Evolutionary conservation across 306 rosid genomes (phyloP).

Genomic region (Macrotyloma uniflorum): DNA sequence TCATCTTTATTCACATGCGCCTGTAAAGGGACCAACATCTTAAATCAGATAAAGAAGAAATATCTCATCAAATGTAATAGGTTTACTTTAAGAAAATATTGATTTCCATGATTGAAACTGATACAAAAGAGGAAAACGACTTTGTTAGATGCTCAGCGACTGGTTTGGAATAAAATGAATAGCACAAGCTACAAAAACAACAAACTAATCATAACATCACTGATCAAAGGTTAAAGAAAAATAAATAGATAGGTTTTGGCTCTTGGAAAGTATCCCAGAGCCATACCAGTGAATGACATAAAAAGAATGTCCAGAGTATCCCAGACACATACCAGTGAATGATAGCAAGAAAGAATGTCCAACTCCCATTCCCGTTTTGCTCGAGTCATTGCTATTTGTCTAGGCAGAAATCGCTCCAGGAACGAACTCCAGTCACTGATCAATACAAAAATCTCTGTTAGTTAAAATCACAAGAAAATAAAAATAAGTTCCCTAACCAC

Average conservation of each 20-base stretch:
- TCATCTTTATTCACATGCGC: constrained; percentile 85
- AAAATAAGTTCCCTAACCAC: not conserved
- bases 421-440: constrained; percentile 90
- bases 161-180: constrained; percentile 18
- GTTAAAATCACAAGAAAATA: not conserved
- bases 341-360: constrained; percentile 88
- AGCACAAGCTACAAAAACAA: constrained; percentile 3
- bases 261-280: constrained; percentile 3
- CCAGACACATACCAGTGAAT: constrained; percentile 63
- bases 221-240: constrained; percentile 18
- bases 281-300: constrained; percentile 78
- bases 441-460: constrained; percentile 33
- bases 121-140: constrained; percentile 5
- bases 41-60: constrained; percentile 16
- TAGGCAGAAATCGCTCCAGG: constrained; percentile 80
- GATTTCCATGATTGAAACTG: constrained; percentile 5
- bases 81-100: not conserved
- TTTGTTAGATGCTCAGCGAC: not conserved
- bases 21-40: constrained; percentile 41
- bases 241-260: not conserved
- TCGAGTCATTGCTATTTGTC: constrained; percentile 92
- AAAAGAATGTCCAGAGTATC: constrained; percentile 74
- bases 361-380: constrained; percentile 93
- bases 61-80: constrained; percentile 24
- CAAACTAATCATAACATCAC: not conserved